Percentiles rank a stretch among this genome's conserved stretches.
Evolutionary conservation across 345 rosid genomes (phyloP).

Genomic region (Linum trigynum): DNA sequence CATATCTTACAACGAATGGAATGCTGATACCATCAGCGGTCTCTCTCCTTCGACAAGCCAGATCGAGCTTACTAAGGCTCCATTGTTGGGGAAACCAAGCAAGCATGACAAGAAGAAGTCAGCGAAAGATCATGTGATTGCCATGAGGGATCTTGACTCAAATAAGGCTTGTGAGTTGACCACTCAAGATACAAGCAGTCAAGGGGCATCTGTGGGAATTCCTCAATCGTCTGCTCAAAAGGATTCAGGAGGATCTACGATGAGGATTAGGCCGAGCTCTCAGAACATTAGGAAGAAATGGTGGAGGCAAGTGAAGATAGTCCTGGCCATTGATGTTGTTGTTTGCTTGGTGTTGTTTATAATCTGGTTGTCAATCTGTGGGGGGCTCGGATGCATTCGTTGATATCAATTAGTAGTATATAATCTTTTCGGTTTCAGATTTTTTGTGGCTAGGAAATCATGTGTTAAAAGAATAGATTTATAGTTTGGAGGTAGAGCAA

Average conservation of each 20-base stretch:
- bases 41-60: constrained; percentile 38
- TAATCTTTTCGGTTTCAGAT: not conserved
- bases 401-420: constrained; percentile 9
- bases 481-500: not conserved
- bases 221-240: constrained; percentile 42
- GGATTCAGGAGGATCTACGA: constrained; percentile 49
- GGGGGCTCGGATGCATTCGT: constrained; percentile 40
- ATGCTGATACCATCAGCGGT: no score
- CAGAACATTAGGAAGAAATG: constrained; percentile 55
- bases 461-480: not conserved
- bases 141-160: constrained; percentile 51
- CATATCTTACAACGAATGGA: constrained; percentile 39
- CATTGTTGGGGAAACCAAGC: constrained; percentile 49
- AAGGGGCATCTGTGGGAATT: constrained; percentile 33
- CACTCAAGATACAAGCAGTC: constrained; percentile 29
- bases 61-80: constrained; percentile 56
- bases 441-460: no score
- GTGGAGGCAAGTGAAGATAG: constrained; percentile 59
- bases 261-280: constrained; percentile 40
- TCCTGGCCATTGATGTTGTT: constrained; percentile 71
- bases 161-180: constrained; percentile 46
- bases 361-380: constrained; percentile 61
- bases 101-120: constrained; percentile 64
- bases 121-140: constrained; percentile 53
- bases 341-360: constrained; percentile 52